A percentile compares a stretch with the other conserved stretches of the same genome.
These are phyloP conservation scores for Mesembryanthemum crystallinum DNA, from an alignment of 148 eudicot genomes.

Conservation along the genomic window DNA sequence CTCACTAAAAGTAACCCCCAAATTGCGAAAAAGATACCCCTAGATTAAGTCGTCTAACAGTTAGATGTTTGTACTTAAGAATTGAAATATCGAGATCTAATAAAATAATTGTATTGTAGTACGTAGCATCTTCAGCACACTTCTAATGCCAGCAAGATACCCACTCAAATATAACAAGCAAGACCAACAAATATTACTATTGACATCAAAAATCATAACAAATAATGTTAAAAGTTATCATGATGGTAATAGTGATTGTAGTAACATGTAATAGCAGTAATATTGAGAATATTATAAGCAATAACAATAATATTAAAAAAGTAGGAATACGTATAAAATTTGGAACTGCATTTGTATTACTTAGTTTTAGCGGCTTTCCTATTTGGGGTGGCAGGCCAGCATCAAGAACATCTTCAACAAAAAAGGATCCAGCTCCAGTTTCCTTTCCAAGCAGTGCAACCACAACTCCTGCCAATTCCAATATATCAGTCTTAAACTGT, in stretches of 20 bases:
- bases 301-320: no score
- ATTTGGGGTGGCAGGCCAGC: constrained; percentile 89
- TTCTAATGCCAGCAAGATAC: neutral
- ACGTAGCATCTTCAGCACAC: neutral
- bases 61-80: no score
- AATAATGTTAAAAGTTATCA: no score
- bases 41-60: no score
- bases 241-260: no score
- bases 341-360: constrained; percentile 23
- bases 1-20: no score
- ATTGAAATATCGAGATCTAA: neutral
- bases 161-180: neutral
- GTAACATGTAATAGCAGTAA: no score
- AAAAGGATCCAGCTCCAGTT: constrained; percentile 72
- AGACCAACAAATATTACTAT: neutral
- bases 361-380: constrained; percentile 55
- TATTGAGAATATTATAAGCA: no score
- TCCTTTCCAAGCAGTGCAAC: constrained; percentile 84
- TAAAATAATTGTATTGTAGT: neutral
- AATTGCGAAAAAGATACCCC: no score
- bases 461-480: constrained; percentile 57
- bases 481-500: neutral
- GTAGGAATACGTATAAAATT: no score
- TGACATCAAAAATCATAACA: neutral
- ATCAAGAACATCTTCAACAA: constrained; percentile 76